Base-by-base conservation (phyloP, 1,284 basidiomycete genomes). In the Ceratobasidium sp. region DNA sequence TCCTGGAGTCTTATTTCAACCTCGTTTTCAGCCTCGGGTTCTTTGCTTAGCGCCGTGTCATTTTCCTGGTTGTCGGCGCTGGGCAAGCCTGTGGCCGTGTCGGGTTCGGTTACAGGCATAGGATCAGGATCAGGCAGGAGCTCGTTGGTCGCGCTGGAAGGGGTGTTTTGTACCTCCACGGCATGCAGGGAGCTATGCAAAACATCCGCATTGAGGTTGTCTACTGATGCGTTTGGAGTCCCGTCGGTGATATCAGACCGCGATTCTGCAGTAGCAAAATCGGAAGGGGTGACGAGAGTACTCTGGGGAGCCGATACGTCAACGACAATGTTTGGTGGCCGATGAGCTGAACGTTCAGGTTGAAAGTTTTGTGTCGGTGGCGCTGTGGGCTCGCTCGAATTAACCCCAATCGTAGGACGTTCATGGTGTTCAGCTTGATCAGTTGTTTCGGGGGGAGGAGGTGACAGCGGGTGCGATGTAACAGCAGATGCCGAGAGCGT, bases 1-100 rank as follows among this genome's bases (percentile, higher is more conserved):
- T 89, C 87, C 81, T 89, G 91, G 66, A 94, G 82, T 49, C 83
- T 85, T 65, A 8, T 51, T 25, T 92, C 91, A 6, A 91, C 83
- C 76, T 86, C 86, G 6, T 81, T 76, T 44, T 83, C 81, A 37
- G 78, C 80, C 11, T 80, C 46, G 44, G 73, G 22, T 11, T 69
- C 64, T 44, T 76, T 43, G 62, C 71, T 57, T 29, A 40, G 68
- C 6, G 9, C 17, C 1, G 25, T 29, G 17, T 37, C 57, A 40
- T 19, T 34, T 3, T 37, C 7, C 17, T 61, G 57, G 3, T 40
- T 19, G 11, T 49, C 64, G n/a, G 32, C 46, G 19, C 25, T 29
- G 29, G 22, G 44, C 17, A 19, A 9, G 25, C 34, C 9, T n/a
- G 13, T 15, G 9, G n/a, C 64, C 19, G 29, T 22, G 46, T 49